A percentile compares a stretch with the other conserved stretches of the same genome.
phyloP scores from a whole-genome alignment of 106 monocot genomes.

The Dendrobium nobile region DNA sequence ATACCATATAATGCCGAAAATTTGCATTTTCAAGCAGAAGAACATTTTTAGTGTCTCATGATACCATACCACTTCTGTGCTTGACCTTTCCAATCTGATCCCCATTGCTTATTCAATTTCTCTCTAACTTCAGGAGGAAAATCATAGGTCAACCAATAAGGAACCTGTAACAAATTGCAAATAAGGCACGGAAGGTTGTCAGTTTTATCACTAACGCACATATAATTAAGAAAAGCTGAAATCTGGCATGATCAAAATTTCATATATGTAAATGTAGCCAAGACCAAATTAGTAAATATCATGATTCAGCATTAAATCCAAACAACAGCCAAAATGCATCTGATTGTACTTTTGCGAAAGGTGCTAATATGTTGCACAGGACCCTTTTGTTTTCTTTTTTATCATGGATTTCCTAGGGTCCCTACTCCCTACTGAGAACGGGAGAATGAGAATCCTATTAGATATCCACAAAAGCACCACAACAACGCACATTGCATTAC shows the following conservation, averaged over 20 bases:
- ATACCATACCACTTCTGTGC: conserved; percentile 85
- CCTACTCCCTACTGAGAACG: neutral
- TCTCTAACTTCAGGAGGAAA: conserved; percentile 72
- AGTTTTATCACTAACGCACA: neutral
- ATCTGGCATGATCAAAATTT: neutral
- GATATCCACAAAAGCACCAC: neutral
- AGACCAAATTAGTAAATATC: neutral
- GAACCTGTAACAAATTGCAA: conserved; percentile 44
- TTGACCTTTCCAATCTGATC: conserved; percentile 86
- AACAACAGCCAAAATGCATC: neutral
- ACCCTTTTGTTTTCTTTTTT: neutral
- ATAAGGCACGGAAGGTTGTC: neutral
- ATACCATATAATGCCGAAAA: neutral
- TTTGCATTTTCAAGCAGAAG: neutral
- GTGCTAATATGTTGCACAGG: neutral
- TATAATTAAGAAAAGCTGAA: neutral
- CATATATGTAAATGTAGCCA: neutral
- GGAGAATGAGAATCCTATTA: neutral
- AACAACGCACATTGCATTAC: neutral
- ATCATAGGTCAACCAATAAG: conserved; percentile 89
- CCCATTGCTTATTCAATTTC: conserved; percentile 73
- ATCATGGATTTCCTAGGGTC: neutral
- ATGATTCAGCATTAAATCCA: neutral
- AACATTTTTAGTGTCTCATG: neutral
- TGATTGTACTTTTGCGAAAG: conserved; percentile 3